Base-by-base conservation (phyloP, 1,139 yeast genomes). In the Hansenula anomala region DNA sequence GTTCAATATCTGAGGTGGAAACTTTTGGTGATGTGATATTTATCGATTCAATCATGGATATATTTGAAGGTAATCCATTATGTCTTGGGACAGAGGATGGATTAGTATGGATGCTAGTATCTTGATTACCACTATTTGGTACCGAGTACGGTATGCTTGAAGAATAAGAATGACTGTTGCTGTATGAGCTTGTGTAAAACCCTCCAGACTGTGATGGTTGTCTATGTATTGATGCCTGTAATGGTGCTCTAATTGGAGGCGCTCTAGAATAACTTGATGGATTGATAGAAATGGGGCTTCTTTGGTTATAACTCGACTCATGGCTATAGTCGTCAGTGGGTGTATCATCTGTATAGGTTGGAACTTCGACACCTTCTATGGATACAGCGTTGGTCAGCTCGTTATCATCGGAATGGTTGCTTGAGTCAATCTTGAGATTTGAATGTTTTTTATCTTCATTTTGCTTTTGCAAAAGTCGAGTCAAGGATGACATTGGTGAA, bases 11-110 rank as follows among this genome's bases (percentile, higher is more conserved):
- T 1, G 48, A 30, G 9, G 66, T 56, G 25, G 77, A 67, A 8
- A 82, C 84, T 41, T 73, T 77, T 3, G 92, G 92, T 1, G 89
- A 80, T 39, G 77, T 80, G 41, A 83, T 77, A 47, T 79, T 78
- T 44, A 78, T 80, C 14, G 81, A 73, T 42, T 64, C 69, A 42
- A 66, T 66, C 39, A 66, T 65, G 25, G 73, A 65, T 34, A 78
- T 54, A 41, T 79, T 48, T 66, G 73, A 61, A 59, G 86, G 56
- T 72, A 82, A 56, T 55, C 76, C 49, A 66, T 77, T 50, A 60
- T 69, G 55, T 66, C 74, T 34, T 71, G 79, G 45, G 61, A 63
- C 54, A 62, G 75, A 35, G 37, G 45, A 40, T 8, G 63, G 54
- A 39, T 54, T 49, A 28, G 41, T 45, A n/a, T 49, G 43, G 15